These are phyloP conservation scores for Trichoderma guizhouense DNA, from an alignment of 2,329 filamentous ascomycete genomes.

Conservation along the genomic window DNA sequence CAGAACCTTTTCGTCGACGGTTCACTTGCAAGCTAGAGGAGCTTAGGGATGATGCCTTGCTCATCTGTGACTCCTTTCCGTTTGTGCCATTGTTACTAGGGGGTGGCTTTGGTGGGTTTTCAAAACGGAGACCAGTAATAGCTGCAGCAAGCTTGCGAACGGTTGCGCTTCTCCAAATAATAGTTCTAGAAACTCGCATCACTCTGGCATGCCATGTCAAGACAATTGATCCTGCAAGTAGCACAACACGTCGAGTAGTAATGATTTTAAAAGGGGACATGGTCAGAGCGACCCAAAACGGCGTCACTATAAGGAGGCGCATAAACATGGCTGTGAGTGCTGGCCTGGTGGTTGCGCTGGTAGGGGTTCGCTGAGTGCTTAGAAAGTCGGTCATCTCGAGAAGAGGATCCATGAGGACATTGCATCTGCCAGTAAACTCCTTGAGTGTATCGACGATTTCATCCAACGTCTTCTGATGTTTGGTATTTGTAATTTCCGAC, in stretches of 20 bases:
- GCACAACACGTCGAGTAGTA: conserved; percentile 76
- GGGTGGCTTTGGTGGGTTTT: conserved; percentile 42
- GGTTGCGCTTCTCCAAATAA: conserved; percentile 83
- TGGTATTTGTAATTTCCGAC: conserved; percentile 61
- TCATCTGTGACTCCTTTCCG: conserved; percentile 43
- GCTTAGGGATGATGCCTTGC: conserved; percentile 33
- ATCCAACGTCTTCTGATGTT: conserved; percentile 90
- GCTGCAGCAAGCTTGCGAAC: conserved; percentile 67
- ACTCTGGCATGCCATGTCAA: conserved; percentile 91
- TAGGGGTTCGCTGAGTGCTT: conserved; percentile 84
- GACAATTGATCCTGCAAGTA: conserved; percentile 81
- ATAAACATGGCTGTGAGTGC: conserved; percentile 87
- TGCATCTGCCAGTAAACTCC: conserved; percentile 86
- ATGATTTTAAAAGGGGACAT: conserved; percentile 80
- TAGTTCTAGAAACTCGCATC: conserved; percentile 76
- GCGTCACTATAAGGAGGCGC: conserved; percentile 81
- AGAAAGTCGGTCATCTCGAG: conserved; percentile 89
- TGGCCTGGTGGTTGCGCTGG: conserved; percentile 84
- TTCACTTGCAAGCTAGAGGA: conserved; percentile 28
- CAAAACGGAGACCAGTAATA: conserved; percentile 78
- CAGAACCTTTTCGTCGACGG: conserved; percentile 33
- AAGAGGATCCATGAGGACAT: conserved; percentile 85
- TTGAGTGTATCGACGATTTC: conserved; percentile 95
- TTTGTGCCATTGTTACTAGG: conserved; percentile 15
- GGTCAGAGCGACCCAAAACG: conserved; percentile 80